A percentile compares a stretch with the other conserved stretches of the same genome.
Evolutionary conservation across 257 asterid species (phyloP).

Genomic region (Gentiana straminea): DNA sequence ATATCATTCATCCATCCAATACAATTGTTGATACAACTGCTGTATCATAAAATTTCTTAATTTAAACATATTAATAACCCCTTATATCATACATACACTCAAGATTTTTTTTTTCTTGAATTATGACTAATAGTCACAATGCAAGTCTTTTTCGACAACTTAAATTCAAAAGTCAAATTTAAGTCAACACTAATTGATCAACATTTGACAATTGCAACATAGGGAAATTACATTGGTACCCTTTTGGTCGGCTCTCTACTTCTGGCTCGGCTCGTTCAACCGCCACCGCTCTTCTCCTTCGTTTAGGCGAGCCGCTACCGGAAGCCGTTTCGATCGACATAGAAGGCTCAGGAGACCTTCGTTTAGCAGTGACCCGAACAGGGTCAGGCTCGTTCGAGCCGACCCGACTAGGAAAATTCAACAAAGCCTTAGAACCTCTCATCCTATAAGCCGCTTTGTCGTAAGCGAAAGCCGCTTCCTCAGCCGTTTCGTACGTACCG

Average conservation of each 20-base stretch:
- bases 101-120: too few species aligned
- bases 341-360: conserved; percentile 48
- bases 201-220: conserved; percentile 32
- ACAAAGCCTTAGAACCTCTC: conserved; percentile 79
- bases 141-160: too few species aligned
- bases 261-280: conserved; percentile 49
- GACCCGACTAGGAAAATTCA: conserved; percentile 62
- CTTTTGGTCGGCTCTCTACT: conserved; percentile 39
- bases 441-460: conserved; percentile 84
- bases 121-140: too few species aligned
- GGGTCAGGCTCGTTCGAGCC: conserved; percentile 89
- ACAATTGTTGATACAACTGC: too few species aligned
- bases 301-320: conserved; percentile 49
- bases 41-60: too few species aligned
- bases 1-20: too few species aligned
- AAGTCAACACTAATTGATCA: conserved; percentile 36
- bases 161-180: neutral
- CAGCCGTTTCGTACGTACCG: conserved; percentile 79
- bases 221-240: conserved; percentile 22
- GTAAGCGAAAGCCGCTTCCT: conserved; percentile 86
- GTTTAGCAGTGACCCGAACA: conserved; percentile 52
- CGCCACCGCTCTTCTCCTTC: conserved; percentile 25
- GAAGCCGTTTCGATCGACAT: conserved; percentile 30
- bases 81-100: too few species aligned
- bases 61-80: too few species aligned